phyloP scores from a whole-genome alignment of 257 asterid species.

The Osmanthus fragrans region DNA sequence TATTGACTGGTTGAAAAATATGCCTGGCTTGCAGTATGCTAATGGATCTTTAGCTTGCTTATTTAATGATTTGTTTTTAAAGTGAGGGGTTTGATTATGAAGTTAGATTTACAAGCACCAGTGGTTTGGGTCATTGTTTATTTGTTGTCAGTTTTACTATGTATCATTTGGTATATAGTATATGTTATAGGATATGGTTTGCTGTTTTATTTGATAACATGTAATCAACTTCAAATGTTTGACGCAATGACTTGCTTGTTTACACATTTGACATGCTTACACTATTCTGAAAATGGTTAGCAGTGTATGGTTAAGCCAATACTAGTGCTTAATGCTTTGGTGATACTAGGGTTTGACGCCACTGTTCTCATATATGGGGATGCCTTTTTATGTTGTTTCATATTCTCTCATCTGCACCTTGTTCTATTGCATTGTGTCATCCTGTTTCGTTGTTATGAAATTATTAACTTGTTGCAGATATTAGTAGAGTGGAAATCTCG shows the following conservation, averaged over 20 bases:
- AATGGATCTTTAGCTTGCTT: background rate
- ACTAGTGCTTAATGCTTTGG: background rate
- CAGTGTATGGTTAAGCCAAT: background rate
- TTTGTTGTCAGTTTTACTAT: too few species aligned
- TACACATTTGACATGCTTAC: background rate
- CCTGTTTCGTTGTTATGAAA: conserved; percentile 3
- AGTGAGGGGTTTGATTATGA: background rate
- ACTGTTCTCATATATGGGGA: background rate
- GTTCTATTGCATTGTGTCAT: conserved; percentile 5
- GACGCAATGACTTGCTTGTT: background rate
- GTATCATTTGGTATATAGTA: too few species aligned
- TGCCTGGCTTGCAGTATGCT: background rate
- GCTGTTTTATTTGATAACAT: too few species aligned
- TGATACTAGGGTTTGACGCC: too few species aligned
- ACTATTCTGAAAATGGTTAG: too few species aligned
- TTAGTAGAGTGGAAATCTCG: conserved; percentile 71
- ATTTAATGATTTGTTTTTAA: background rate
- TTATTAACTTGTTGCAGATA: conserved; percentile 45
- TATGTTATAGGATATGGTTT: too few species aligned
- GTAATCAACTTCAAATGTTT: background rate
- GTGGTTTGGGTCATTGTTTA: background rate
- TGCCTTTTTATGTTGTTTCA: background rate
- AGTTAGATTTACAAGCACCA: background rate
- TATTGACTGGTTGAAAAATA: background rate
- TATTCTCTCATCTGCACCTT: background rate